Base-by-base conservation (phyloP, 2,329 filamentous ascomycete genomes). In the Akanthomyces dipterigenus region DNA sequence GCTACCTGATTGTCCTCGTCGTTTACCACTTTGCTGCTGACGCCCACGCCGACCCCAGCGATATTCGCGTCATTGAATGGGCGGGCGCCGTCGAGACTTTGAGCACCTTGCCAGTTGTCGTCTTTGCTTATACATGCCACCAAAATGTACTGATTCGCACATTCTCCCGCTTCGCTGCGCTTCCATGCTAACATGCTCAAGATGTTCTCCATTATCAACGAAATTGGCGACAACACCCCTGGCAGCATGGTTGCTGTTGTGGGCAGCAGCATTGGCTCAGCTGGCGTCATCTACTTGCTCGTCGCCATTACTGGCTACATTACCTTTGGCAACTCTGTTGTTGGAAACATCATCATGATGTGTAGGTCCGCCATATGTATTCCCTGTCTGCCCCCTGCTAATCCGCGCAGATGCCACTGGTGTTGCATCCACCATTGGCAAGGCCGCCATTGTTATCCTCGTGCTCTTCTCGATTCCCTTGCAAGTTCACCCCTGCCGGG, bases 141-240 rank as follows among this genome's bases (percentile, higher is more conserved):
- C 95, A 99, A 71, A 99, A 99, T 72, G 91, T 95, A 77, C 8
- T 22, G 45, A 12, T 36, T 5, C 11, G 38, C 31, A 1, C 31
- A 42, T 28, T 45, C 42, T 50, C 28, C 28, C 22, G 31, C 40
- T 22, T 34, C 22, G 2, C 36, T 28, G 6, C n/a, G 16, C 42
- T n/a, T 46, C 28, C 61, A 57, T 68, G 60, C 74, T 77, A 63
- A 76, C 67, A 60, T 24, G 9, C 16, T 1, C 34, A 2, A 95
- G 90, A 99, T 99, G 95, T 99, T 99, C 73, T 96, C 93, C 12
- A 96, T 99, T 66, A 78, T 99, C 49, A 99, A 99, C 70, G 95
- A 99, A 76, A 91, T 99, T 66, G 82, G 85, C 62, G 88, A 96
- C 71, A 91, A 92, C 74, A 90, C 90, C 3, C 91, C 91, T 22